Evolutionary conservation across 257 asterid genomes (phyloP).

Genomic region (Solanum chmielewskii): DNA sequence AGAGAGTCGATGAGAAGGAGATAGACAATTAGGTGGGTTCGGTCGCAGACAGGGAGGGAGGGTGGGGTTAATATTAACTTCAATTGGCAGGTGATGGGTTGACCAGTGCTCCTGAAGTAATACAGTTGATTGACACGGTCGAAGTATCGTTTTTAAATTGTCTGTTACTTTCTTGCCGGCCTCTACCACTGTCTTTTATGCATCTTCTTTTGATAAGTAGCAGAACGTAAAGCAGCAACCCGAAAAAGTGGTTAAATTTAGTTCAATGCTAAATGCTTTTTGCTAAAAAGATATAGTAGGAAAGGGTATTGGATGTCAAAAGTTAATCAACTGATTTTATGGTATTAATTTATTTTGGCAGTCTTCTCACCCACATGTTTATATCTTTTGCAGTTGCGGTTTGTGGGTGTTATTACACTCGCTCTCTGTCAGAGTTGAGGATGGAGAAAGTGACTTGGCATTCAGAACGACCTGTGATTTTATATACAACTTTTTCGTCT

Average conservation of each 20-base stretch:
- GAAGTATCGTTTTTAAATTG: neutral
- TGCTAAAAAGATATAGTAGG: neutral
- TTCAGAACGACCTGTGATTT: conserved; percentile 68
- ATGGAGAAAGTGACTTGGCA: conserved; percentile 72
- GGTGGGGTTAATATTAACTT: neutral
- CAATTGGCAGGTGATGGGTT: neutral
- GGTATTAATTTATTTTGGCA: neutral
- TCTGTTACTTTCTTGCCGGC: neutral
- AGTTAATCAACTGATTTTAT: neutral
- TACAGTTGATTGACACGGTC: neutral
- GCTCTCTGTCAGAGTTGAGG: conserved; percentile 76
- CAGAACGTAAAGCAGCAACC: neutral
- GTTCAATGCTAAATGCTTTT: neutral
- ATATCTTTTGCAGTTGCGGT: conserved; percentile 67
- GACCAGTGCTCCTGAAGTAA: neutral
- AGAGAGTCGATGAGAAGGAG: neutral
- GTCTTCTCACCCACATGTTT: neutral
- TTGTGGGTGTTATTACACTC: conserved; percentile 90
- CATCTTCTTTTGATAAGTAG: neutral
- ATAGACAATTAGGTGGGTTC: neutral
- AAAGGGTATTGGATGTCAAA: neutral
- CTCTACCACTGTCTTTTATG: neutral
- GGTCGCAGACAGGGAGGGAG: neutral
- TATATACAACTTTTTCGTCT: conserved; percentile 63
- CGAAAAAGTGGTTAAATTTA: neutral